Evolutionary conservation across 768 basidiomycete genomes (phyloP).

Genomic region (Trametes meyenii): DNA sequence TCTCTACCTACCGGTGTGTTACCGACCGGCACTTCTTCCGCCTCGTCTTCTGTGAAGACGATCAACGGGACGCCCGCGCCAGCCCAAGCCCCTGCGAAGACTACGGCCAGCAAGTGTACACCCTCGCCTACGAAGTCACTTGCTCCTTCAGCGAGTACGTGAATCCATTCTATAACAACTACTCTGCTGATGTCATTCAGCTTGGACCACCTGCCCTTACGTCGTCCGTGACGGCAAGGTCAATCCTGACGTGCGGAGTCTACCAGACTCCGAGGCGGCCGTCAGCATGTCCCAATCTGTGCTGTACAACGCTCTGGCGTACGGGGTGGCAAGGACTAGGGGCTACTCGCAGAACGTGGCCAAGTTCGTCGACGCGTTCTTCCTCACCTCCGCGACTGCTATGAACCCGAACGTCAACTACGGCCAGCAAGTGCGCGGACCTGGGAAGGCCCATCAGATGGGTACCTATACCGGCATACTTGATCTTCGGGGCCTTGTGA

Average conservation of each 20-base stretch:
- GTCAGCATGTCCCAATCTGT: conserved; percentile 46
- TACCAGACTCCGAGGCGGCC: conserved; percentile 41
- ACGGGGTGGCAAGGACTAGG: conserved; percentile 37
- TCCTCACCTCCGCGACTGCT: conserved; percentile 44
- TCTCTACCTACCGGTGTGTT: not conserved
- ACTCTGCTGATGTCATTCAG: conserved; percentile 22
- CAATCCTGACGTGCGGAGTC: conserved; percentile 54
- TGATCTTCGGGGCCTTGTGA: conserved; percentile 53
- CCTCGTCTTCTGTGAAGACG: conserved; percentile 17
- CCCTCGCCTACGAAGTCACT: conserved; percentile 51
- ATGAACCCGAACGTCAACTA: conserved; percentile 61
- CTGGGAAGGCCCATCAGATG: conserved; percentile 42
- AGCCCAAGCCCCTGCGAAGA: conserved; percentile 31
- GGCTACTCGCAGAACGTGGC: conserved; percentile 42
- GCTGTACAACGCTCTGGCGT: conserved; percentile 50
- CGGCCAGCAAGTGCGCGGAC: conserved; percentile 57
- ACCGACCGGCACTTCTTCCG: not conserved
- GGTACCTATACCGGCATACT: conserved; percentile 59
- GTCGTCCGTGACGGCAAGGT: conserved; percentile 53
- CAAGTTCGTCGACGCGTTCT: conserved; percentile 47
- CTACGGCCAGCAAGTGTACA: conserved; percentile 40
- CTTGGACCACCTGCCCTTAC: conserved; percentile 51
- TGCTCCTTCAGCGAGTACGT: conserved; percentile 54
- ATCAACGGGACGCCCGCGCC: conserved; percentile 37
- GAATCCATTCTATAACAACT: no score